Base-by-base conservation (phyloP, 495 filamentous ascomycete genomes). In the Annulohypoxylon nitens region DNA sequence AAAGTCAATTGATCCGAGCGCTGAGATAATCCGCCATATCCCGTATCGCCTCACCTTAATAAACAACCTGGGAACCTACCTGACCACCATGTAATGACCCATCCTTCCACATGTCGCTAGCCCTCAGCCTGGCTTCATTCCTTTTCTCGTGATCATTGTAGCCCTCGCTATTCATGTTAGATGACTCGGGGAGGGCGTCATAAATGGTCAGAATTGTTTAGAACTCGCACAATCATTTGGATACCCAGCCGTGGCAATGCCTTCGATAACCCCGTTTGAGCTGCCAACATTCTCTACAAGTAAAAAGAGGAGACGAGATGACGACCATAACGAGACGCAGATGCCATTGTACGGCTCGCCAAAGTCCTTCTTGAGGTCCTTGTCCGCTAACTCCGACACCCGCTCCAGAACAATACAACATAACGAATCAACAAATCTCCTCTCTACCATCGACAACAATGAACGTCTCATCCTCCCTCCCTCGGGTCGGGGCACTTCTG, bases 281-380 rank as follows among this genome's bases (percentile, higher is more conserved):
- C 36, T 16, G 34, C 62, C 71, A 2, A 75, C 67, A 61, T 67
- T 76, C 23, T 68, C 76, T 51, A 70, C 74, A 53, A 67, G 70
- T 65, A 84, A 77, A 75, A 85, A 85, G 75, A 75, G 83, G 66
- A 80, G 79, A 65, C 81, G 81, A 65, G 82, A 83, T 34, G 82
- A 83, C 58, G 50, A 64, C 65, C 66, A 34, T 54, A 50, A 39
- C 64, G 61, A 71, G 57, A 69, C 72, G 55, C 81, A 81, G 61
- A 23, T 76, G 43, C 67, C 74, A 73, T 71, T 81, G 79, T 82
- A 82, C 70, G 75, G 47, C 61, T 63, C 48, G 14, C 69, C 37
- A 54, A 61, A 58, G 11, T 43, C 61, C 43, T 66, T 37, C 18
- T 43, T 43, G 50, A 57, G 39, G 61, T 64, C 43, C 54, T 69